A percentile compares a stretch with the other conserved stretches of the same genome.
Conservation (phyloP, 345 rosid genomes). For the Isatis tinctoria region DNA sequence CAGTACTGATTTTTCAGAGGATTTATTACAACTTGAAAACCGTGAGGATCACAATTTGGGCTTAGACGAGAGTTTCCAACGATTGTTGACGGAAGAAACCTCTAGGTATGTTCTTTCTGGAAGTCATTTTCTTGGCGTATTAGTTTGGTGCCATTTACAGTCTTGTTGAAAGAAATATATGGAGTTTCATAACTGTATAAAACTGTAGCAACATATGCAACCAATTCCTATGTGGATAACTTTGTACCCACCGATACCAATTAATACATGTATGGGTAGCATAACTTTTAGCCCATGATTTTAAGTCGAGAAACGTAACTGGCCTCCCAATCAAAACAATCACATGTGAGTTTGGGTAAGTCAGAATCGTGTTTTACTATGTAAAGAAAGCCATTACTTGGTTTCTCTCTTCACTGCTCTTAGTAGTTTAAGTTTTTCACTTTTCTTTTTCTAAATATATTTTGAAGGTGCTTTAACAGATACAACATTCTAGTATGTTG, state of each 20-base stretch:
- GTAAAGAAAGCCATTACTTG: not conserved
- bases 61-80: slow-evolving; percentile 52
- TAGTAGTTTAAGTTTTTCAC: slow-evolving; percentile 2
- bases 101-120: slow-evolving; percentile 50
- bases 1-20: slow-evolving; percentile 48
- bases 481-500: not conserved
- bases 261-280: slow-evolving; percentile 3
- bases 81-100: slow-evolving; percentile 48
- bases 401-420: slow-evolving; percentile 8
- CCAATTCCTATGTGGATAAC: not conserved
- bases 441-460: not conserved
- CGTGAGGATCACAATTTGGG: slow-evolving; percentile 52
- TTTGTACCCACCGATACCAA: slow-evolving; percentile 3
- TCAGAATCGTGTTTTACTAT: not conserved
- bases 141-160: not conserved
- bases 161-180: not conserved
- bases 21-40: slow-evolving; percentile 54
- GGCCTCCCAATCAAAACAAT: not conserved
- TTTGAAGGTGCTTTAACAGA: not conserved
- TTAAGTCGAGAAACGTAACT: slow-evolving; percentile 6
- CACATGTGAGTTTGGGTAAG: slow-evolving; percentile 3
- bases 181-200: not conserved
- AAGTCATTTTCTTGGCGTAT: not conserved
- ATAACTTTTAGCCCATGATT: slow-evolving; percentile 3
- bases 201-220: not conserved